Conservation (phyloP, 805 yeast species). For the Starmerella vaccinii region DNA sequence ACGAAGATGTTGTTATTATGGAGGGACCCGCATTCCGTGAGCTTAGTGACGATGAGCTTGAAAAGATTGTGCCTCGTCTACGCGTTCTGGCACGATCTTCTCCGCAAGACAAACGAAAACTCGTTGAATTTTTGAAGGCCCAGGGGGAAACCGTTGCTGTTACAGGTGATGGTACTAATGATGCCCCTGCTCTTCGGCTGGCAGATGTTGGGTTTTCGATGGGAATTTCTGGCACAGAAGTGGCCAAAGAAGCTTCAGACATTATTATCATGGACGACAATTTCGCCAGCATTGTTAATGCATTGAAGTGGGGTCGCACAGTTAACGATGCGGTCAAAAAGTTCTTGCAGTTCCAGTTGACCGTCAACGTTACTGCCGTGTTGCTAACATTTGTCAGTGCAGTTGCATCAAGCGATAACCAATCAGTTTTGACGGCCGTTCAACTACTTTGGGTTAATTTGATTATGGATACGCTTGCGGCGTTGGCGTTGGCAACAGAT, state of each 20-base stretch:
- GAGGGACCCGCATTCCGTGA: slow-evolving; percentile 88
- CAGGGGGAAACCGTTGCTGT: slow-evolving; percentile 95
- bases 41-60: slow-evolving; percentile 47
- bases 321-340: slow-evolving; percentile 90
- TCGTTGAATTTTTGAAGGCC: slow-evolving; percentile 69
- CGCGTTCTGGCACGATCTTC: slow-evolving; percentile 87
- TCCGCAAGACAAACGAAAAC: slow-evolving; percentile 85
- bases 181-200: slow-evolving; percentile 91
- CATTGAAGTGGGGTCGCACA: slow-evolving; percentile 97
- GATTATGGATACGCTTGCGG: slow-evolving; percentile 97
- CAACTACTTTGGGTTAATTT: slow-evolving; percentile 95
- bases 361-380: slow-evolving; percentile 96
- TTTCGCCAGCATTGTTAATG: slow-evolving; percentile 87
- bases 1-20: slow-evolving; percentile 56
- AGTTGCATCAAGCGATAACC: slow-evolving; percentile 66
- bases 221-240: slow-evolving; percentile 98
- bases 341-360: slow-evolving; percentile 90
- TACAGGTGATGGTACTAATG: slow-evolving; percentile 98
- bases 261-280: slow-evolving; percentile 89
- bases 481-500: slow-evolving; percentile 93
- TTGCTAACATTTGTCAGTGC: slow-evolving; percentile 87
- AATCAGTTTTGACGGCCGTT: slow-evolving; percentile 90
- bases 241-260: slow-evolving; percentile 95
- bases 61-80: slow-evolving; percentile 55
- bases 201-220: slow-evolving; percentile 98